These are phyloP conservation scores for Phytophthora macrochlamydospora DNA, from an alignment of 352 stramenopile genomes.

Conservation along the genomic window DNA sequence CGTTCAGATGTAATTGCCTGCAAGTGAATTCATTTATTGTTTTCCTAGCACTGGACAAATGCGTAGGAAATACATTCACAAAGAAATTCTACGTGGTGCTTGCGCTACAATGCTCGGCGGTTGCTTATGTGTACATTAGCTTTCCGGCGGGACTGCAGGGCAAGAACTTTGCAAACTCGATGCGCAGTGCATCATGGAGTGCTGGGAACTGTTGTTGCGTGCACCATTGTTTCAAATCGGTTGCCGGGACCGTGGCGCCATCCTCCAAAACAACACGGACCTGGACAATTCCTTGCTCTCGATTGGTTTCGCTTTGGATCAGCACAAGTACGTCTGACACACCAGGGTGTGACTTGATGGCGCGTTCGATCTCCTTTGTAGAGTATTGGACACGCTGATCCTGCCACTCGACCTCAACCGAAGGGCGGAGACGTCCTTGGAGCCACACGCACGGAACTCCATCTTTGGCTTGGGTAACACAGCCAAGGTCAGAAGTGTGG, in stretches of 20 bases:
- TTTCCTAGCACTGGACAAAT: not conserved
- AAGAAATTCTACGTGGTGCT: not conserved
- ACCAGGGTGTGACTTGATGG: conserved; percentile 37
- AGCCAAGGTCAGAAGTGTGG: conserved; percentile 66
- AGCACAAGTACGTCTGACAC: conserved; percentile 66
- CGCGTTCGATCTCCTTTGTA: conserved; percentile 48
- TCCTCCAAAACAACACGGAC: conserved; percentile 44
- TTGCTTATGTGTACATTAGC: conserved; percentile 73
- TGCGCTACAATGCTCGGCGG: not conserved
- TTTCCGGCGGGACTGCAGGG: conserved; percentile 86
- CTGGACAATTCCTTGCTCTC: conserved; percentile 30
- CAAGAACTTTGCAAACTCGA: conserved; percentile 70
- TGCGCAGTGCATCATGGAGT: conserved; percentile 36
- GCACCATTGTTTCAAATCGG: conserved; percentile 47
- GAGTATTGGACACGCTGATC: conserved; percentile 28
- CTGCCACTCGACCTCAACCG: conserved; percentile 38
- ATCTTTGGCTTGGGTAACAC: conserved; percentile 26
- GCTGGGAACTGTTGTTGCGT: conserved; percentile 36
- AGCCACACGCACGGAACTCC: conserved; percentile 64
- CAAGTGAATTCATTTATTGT: not conserved
- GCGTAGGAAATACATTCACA: too few relatives aligned
- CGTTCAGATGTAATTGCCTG: conserved; percentile 64
- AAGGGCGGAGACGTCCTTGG: conserved; percentile 61
- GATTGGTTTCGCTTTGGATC: conserved; percentile 31
- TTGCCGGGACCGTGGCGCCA: conserved; percentile 19